Evolutionary conservation across 495 filamentous ascomycete genomes (phyloP).

Genomic region (Sordaria brevicollis): DNA sequence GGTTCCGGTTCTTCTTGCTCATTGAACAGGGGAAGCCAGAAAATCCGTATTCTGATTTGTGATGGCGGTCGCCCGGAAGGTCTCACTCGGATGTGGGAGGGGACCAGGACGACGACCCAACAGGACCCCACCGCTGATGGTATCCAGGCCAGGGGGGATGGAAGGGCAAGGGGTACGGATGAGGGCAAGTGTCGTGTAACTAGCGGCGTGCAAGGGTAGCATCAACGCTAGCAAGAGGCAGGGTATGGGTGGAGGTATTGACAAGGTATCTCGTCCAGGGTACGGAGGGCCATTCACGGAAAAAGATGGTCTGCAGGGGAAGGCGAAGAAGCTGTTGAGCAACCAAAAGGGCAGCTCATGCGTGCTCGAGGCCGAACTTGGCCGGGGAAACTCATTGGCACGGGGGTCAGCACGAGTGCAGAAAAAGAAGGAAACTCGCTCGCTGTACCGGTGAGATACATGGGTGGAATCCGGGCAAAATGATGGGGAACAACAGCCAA

Average conservation of each 20-base stretch:
- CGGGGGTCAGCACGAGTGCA: conserved; percentile 17
- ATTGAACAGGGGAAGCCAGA: conserved; percentile 4
- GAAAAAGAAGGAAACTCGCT: conserved; percentile 12
- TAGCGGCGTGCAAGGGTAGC: neutral
- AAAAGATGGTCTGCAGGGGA: conserved; percentile 22
- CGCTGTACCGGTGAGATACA: conserved; percentile 5
- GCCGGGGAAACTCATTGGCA: conserved; percentile 19
- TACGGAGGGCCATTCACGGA: conserved; percentile 15
- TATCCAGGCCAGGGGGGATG: neutral
- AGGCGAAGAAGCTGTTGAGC: conserved; percentile 16
- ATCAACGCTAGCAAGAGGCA: conserved; percentile 2
- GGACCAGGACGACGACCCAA: conserved; percentile 10
- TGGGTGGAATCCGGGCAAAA: conserved; percentile 5
- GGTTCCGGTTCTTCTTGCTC: neutral
- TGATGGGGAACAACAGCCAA: conserved; percentile 5
- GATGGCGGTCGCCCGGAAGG: conserved; percentile 31
- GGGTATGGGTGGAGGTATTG: conserved; percentile 10
- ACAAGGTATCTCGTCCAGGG: conserved; percentile 13
- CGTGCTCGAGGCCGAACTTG: conserved; percentile 14
- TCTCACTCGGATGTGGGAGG: conserved; percentile 25
- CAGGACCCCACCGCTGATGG: conserved; percentile 18
- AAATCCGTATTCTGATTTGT: conserved; percentile 31
- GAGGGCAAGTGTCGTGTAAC: neutral
- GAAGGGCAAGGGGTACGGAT: neutral
- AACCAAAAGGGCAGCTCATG: conserved; percentile 27